These are phyloP conservation scores for Calonectria pauciramosa DNA, from an alignment of 2,329 filamentous ascomycete genomes.

Conservation along the genomic window DNA sequence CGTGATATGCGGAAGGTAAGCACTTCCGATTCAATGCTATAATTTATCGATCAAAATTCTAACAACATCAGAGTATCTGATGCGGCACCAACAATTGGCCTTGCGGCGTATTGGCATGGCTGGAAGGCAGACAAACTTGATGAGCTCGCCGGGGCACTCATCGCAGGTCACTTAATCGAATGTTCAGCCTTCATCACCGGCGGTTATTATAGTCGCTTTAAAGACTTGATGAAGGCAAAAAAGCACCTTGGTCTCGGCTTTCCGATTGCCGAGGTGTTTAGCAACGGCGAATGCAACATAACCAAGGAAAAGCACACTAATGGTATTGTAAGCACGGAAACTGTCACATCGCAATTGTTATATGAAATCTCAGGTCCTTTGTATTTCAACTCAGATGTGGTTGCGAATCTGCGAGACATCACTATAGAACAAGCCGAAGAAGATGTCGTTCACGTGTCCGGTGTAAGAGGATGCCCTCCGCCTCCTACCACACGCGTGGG, in stretches of 20 bases:
- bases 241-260: constrained; percentile 55
- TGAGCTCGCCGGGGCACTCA: constrained; percentile 24
- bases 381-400: constrained; percentile 45
- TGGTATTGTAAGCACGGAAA: constrained; percentile 42
- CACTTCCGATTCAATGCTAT: constrained; percentile 15
- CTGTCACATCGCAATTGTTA: constrained; percentile 49
- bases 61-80: constrained; percentile 57
- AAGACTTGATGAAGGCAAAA: constrained; percentile 19
- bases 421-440: constrained; percentile 60
- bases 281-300: constrained; percentile 53
- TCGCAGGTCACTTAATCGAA: constrained; percentile 29
- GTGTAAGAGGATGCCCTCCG: constrained; percentile 32
- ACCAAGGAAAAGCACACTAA: constrained; percentile 42
- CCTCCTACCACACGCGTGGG: constrained; percentile 47
- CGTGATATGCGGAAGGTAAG: constrained; percentile 58
- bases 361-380: constrained; percentile 55
- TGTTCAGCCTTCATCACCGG: constrained; percentile 30
- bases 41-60: constrained; percentile 36
- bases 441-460: constrained; percentile 44
- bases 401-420: constrained; percentile 35
- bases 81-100: constrained; percentile 56
- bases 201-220: constrained; percentile 31
- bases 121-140: constrained; percentile 24
- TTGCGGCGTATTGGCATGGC: constrained; percentile 27
- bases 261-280: constrained; percentile 63